Evolutionary conservation across 192 early-diverging fungal species (phyloP), one percentile per base, ranked within the genome.

Genomic region (Entomortierella chlamydospora): DNA sequence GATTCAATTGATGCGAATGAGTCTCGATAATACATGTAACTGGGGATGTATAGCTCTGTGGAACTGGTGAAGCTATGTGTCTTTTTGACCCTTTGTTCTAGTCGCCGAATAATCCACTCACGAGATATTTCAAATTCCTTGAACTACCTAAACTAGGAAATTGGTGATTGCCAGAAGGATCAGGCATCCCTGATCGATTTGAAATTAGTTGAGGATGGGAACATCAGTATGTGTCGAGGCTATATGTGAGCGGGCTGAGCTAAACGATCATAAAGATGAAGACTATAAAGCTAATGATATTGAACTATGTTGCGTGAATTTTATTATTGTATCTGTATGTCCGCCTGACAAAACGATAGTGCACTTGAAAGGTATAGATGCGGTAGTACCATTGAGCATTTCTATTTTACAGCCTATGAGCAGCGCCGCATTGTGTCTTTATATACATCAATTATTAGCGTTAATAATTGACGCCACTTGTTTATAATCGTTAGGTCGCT

Each of bases 321-420:
- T n/a, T n/a, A n/a, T n/a, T n/a, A n/a, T n/a, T n/a, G n/a, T n/a
- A n/a, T n/a, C n/a, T n/a, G n/a, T n/a, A n/a, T n/a, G n/a, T n/a
- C n/a, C n/a, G n/a, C n/a, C n/a, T n/a, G n/a, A n/a, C n/a, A n/a
- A 6, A 15, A 3, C n/a, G n/a, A 57, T 54, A 79, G 76, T 79
- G 76, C 76, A 79, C 30, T 53, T 79, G 68, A 79, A 79, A 50
- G 76, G 76, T 79, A 66, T 25, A 30, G n/a, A n/a, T n/a, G n/a
- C n/a, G n/a, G n/a, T n/a, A n/a, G n/a, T n/a, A 50, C 34, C 34
- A n/a, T 20, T 37, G 20, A 20, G 17, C 47, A 17, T 9, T 17
- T 22, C 47, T 17, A 23, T 15, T 50, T 4, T 50, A 23, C 47
- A n/a, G n/a, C n/a, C 17, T 17, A 10, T 50, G 15, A 9, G 17